Base-by-base conservation (phyloP, 139 green algal genomes). In the Tetratostichococcus sp. region DNA sequence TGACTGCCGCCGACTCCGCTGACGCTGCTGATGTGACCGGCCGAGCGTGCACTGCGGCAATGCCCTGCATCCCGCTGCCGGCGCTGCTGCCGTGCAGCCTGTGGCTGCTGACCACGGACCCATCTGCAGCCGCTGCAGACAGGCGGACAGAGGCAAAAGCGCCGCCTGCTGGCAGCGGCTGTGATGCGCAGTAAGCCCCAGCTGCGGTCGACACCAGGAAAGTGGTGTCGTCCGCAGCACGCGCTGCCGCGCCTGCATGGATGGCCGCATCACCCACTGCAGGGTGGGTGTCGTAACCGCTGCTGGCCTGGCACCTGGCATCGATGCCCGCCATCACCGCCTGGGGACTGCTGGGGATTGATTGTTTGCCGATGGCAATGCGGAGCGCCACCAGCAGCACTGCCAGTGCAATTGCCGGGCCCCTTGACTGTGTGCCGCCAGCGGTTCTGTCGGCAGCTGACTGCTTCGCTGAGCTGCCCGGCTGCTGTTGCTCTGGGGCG, bases 241-340 rank as follows among this genome's bases (percentile, higher is more conserved):
- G 31, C 22, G 68, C 23, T 11, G 58, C 71, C 0, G 71, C 71
- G 31, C 57, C 71, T 2, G 58, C 57, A 58, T 85, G 80, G 1
- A 77, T 67, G 0, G 67, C 43, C 0, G 67, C 69, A 30, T 80
- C 73, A 1, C 71, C 77, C 4, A 67, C 39, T 11, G 77, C 73
- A 21, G 80, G 80, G 34, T 80, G 77, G 25, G 75, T 42, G n/a
- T 59, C 59, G 2, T 70, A 76, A 0, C 22, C 66, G 30, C n/a
- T 26, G 30, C 59, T 23, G 28, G 43, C 11, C 2, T 23, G 59
- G 73, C 73, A 43, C 6, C 59, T 30, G 17, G 73, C 50, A 62
- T 42, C 30, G 31, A 65, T 65, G 67, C 42, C 5, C 23, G 72
- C 31, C 5, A 32, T 22, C 57, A 35, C 28, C 21, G 69, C 33